Conservation (phyloP, 208 protist genomes). For the Acanthamoeba royreba region DNA sequence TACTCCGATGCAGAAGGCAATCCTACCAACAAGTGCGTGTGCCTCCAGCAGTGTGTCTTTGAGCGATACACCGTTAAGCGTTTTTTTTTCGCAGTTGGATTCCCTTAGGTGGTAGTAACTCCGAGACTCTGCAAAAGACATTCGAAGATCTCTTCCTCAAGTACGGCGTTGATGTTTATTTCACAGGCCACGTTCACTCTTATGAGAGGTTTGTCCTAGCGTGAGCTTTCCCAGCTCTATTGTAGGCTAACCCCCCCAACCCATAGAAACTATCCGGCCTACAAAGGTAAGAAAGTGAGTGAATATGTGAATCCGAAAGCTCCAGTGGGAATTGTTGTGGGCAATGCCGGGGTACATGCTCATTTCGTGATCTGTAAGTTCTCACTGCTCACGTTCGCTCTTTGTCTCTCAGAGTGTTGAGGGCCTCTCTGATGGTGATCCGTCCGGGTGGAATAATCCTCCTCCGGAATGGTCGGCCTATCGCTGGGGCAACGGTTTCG, state of each 20-base stretch:
- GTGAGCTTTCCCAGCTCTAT: neutral
- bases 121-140: neutral
- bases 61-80: neutral
- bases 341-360: constrained; percentile 11
- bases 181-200: constrained; percentile 10
- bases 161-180: constrained; percentile 35
- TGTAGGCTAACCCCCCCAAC: neutral
- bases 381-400: neutral
- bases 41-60: neutral
- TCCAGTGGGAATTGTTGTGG: neutral
- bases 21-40: neutral
- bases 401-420: neutral
- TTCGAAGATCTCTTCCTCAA: constrained; percentile 18
- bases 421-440: neutral
- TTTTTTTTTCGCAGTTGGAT: neutral
- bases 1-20: neutral
- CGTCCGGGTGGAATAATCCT: neutral
- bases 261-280: neutral
- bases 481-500: neutral
- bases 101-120: neutral
- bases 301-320: neutral
- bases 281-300: neutral
- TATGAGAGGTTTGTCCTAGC: constrained; percentile 9
- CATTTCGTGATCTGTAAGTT: neutral
- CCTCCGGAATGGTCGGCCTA: neutral